Evolutionary conservation across 2,329 filamentous ascomycete genomes (phyloP).

Genomic region (Corynespora cassiicola): DNA sequence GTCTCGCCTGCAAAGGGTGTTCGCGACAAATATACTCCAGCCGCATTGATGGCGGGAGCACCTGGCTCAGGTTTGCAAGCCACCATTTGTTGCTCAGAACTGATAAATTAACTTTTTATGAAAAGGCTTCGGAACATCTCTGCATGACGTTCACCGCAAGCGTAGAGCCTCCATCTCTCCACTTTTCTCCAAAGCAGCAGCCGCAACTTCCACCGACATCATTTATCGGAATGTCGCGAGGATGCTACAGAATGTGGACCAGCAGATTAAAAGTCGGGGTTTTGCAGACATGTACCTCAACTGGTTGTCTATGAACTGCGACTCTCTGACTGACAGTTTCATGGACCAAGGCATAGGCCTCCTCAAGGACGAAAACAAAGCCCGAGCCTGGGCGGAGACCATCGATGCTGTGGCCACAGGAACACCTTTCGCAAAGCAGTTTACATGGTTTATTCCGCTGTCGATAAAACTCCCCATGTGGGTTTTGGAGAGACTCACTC

Average conservation of each 20-base stretch:
- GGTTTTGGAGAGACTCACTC: conserved; percentile 2
- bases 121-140: background rate
- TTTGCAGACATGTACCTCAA: background rate
- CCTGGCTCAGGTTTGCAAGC: conserved; percentile 1
- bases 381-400: background rate
- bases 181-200: conserved; percentile 1
- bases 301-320: background rate
- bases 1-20: background rate
- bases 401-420: background rate
- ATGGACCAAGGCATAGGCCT: background rate
- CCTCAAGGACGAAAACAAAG: background rate
- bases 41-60: background rate
- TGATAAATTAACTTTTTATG: too few species aligned
- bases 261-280: background rate
- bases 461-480: background rate
- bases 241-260: background rate
- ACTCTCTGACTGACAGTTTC: background rate
- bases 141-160: conserved; percentile 1
- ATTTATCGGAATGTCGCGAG: background rate
- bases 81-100: too few species aligned
- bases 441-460: conserved; percentile 1
- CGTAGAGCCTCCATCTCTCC: background rate
- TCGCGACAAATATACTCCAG: conserved; percentile 1
- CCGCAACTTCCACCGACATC: background rate
- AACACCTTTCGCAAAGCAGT: conserved; percentile 1